Percentiles rank a stretch among this genome's conserved stretches.
These are phyloP conservation scores for Trichoderma semiorbis DNA, from an alignment of 2,329 filamentous ascomycete genomes.

Conservation along the genomic window DNA sequence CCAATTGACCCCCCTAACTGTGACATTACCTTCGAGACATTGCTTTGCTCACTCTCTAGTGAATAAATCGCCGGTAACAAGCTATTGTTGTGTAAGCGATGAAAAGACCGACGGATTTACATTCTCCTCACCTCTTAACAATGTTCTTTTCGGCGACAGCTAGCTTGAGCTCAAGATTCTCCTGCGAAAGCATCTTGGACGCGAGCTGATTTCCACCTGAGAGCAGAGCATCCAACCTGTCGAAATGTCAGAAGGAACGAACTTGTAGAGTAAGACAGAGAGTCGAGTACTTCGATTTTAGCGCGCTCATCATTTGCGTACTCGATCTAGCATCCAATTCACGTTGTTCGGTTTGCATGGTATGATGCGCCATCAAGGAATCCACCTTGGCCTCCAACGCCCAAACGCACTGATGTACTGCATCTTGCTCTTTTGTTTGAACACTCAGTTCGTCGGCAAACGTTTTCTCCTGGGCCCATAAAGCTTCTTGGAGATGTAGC, in stretches of 20 bases:
- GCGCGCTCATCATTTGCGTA: background rate
- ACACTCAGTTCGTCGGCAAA: constrained; percentile 15
- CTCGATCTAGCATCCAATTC: constrained; percentile 3
- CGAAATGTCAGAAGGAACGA: background rate
- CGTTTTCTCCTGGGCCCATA: constrained; percentile 6
- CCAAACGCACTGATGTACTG: constrained; percentile 16
- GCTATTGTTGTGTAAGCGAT: background rate
- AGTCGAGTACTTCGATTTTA: constrained; percentile 24
- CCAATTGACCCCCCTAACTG: background rate
- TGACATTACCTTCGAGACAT: background rate
- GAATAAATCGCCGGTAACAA: background rate
- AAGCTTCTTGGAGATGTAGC: constrained; percentile 22
- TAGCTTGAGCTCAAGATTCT: constrained; percentile 1
- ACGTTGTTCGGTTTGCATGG: constrained; percentile 7
- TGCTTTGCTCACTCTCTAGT: background rate
- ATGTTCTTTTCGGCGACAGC: background rate
- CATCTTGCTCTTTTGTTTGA: constrained; percentile 20
- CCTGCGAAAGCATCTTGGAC: background rate
- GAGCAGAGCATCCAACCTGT: constrained; percentile 11
- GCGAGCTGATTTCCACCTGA: background rate
- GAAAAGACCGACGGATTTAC: background rate
- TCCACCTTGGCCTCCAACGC: constrained; percentile 23
- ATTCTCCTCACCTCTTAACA: constrained; percentile 3
- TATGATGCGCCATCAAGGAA: constrained; percentile 19
- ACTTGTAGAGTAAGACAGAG: background rate